Base-by-base conservation (phyloP, 2,329 filamentous ascomycete species). In the Meredithiella fracta region DNA sequence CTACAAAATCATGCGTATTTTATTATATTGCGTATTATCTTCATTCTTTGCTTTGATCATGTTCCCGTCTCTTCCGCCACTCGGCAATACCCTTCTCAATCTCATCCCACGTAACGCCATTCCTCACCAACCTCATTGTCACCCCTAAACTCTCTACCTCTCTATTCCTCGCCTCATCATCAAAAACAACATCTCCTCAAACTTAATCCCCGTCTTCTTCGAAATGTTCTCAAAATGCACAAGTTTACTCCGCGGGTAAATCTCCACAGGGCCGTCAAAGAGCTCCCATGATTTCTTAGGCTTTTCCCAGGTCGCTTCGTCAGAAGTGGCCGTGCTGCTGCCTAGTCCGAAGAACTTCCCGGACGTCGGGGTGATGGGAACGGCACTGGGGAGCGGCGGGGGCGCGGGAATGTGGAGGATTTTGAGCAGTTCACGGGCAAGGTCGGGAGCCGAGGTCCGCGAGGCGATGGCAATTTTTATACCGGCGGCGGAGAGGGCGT, bases 121-220 rank as follows among this genome's bases (percentile, higher is more conserved):
- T 83, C 56, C 78, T 72, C 0, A 97, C 83, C 52, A 96, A 70
- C 65, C 80, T 81, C 79, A 97, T 94, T 0, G 85, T 86, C 2
- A 94, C 85, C 0, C 90, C 90, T 52, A 96, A 64, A 25, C 65
- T 71, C 70, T 83, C 80, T 0, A 94, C 91, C 65, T 96, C 89
- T 58, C 79, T 74, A 65, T 97, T 97, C 59, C 91, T 72, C 54
- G 76, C 74, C 76, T 97, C 91, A 63, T 97, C 91, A 63, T 97
- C 91, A 62, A 97, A 97, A 97, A 97, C 34, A 97, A 67, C 83
- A 97, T 94, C 51, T 96, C 87, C 60, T 84, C 77, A 64, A 80
- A 94, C 4, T 72, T 70, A 2, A 96, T 67, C 1, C 80, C 81
- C 14, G 84, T 89, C 56, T 79, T 75, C 65, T 82, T 78, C 8